Evolutionary conservation across 768 basidiomycete species (phyloP).

Genomic region (Mrakia gelida): DNA sequence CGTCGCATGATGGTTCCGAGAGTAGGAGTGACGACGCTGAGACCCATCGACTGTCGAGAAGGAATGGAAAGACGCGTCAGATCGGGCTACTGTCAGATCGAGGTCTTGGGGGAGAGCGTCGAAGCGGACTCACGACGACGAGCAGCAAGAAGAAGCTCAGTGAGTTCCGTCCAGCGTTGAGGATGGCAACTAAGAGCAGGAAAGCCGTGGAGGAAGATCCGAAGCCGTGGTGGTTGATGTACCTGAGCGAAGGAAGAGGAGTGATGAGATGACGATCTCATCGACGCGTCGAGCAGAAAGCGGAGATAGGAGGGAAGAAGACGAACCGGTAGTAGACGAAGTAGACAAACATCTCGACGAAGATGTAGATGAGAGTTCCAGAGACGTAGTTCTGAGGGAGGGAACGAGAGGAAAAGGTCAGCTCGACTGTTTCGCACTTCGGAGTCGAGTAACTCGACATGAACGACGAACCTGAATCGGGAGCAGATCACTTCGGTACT

Average conservation of each 20-base stretch:
- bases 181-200: constrained; percentile 89
- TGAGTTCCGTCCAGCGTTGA: constrained; percentile 88
- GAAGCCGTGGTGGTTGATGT: constrained; percentile 61
- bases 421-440: background rate
- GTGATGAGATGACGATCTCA: no score
- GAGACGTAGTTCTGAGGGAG: constrained; percentile 76
- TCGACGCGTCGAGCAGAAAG: background rate
- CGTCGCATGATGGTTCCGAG: constrained; percentile 77
- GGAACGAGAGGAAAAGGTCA: background rate
- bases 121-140: constrained; percentile 53
- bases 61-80: background rate
- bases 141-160: constrained; percentile 92
- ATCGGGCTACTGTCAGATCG: no score
- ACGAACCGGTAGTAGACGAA: constrained; percentile 76
- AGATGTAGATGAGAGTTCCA: constrained; percentile 73
- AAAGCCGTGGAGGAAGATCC: constrained; percentile 59
- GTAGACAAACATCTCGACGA: constrained; percentile 91
- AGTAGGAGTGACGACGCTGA: constrained; percentile 85
- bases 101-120: no score
- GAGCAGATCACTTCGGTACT: constrained; percentile 73
- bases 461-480: constrained; percentile 65
- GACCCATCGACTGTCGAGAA: constrained; percentile 58
- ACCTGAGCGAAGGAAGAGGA: constrained; percentile 41
- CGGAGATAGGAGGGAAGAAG: background rate
- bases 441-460: background rate